Conservation (phyloP, 179 eudicot genomes). For the Carnegiea gigantea region DNA sequence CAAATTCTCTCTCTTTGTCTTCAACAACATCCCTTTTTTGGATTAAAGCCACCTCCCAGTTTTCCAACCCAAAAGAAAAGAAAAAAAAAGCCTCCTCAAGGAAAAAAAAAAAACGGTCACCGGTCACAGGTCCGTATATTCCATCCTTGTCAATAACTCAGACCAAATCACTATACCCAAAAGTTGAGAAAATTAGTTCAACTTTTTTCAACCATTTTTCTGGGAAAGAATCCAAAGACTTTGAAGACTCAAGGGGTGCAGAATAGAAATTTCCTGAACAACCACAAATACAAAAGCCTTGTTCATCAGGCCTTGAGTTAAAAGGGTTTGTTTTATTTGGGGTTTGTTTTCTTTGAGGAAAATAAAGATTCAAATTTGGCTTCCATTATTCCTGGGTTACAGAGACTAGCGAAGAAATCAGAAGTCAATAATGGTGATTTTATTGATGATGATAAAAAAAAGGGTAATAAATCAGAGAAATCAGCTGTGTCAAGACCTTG, state of each 20-base stretch:
- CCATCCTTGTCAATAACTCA: constrained; percentile 22
- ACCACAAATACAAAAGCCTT: constrained; percentile 34
- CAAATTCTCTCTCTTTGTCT: neutral
- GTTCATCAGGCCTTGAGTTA: constrained; percentile 66
- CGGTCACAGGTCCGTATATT: neutral
- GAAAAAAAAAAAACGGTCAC: too few species aligned
- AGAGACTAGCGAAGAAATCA: constrained; percentile 36
- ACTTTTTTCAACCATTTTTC: constrained; percentile 41
- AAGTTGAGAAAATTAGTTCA: constrained; percentile 12
- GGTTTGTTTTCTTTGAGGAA: constrained; percentile 69
- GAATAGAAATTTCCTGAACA: neutral
- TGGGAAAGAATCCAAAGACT: constrained; percentile 32
- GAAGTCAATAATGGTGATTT: neutral
- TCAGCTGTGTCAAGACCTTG: neutral
- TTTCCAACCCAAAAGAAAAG: neutral
- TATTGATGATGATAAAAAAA: neutral
- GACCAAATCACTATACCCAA: constrained; percentile 13
- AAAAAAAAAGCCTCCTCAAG: constrained; percentile 15
- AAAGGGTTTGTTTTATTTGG: constrained; percentile 84
- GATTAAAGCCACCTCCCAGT: constrained; percentile 23
- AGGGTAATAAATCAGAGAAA: neutral
- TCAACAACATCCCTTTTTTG: neutral
- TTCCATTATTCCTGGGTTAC: constrained; percentile 68
- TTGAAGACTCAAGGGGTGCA: constrained; percentile 12
- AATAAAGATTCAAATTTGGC: constrained; percentile 52